Conservation (phyloP, 2,329 filamentous ascomycete genomes). For the Chrysoporthe austroafricana region DNA sequence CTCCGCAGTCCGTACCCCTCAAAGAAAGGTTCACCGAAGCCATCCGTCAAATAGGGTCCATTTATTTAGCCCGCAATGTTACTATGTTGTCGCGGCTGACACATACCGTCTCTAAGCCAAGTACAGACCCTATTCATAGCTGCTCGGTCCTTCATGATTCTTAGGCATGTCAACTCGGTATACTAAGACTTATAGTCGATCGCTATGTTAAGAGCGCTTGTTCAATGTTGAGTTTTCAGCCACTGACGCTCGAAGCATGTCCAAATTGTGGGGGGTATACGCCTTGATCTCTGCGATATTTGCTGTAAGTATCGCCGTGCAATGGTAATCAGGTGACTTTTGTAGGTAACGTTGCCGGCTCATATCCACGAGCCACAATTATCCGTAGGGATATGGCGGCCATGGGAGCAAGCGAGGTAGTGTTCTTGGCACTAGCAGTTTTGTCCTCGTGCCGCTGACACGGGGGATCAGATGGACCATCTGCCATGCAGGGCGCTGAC, state of each 20-base stretch:
- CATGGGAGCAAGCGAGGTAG: constrained; percentile 3
- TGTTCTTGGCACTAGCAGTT: constrained; percentile 7
- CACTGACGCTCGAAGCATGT: no score
- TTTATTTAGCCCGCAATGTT: not conserved
- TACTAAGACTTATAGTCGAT: no score
- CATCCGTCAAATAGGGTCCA: not conserved
- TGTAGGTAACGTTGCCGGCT: not conserved
- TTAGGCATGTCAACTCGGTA: no score
- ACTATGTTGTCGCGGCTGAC: not conserved
- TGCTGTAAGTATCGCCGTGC: not conserved
- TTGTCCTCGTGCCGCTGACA: constrained; percentile 14
- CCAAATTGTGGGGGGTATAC: not conserved
- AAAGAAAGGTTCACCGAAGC: not conserved
- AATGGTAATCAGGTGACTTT: not conserved
- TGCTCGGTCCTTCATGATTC: no score
- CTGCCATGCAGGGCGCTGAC: constrained; percentile 1
- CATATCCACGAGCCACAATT: not conserved
- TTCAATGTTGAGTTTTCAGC: no score
- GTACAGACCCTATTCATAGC: no score
- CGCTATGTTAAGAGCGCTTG: no score
- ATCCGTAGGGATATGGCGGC: not conserved
- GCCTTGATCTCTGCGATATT: not conserved
- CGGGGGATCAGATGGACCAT: constrained; percentile 8
- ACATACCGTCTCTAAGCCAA: no score
- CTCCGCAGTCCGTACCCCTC: not conserved